A percentile compares a stretch with the other conserved stretches of the same genome.
These are phyloP conservation scores for Omphalotus olearius DNA, from an alignment of 1,284 basidiomycete genomes.

Conservation along the genomic window DNA sequence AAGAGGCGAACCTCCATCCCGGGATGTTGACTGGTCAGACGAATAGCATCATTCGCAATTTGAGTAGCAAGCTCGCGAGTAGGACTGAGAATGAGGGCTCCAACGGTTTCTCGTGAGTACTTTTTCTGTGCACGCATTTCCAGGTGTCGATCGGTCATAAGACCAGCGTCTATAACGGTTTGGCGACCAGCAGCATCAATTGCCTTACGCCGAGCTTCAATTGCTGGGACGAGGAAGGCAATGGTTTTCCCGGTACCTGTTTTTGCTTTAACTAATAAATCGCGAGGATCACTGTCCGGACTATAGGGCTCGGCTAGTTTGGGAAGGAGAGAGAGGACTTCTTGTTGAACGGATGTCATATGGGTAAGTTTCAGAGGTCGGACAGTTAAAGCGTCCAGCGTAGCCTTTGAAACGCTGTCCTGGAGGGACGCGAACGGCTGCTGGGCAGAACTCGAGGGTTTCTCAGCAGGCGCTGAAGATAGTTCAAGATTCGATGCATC, in stretches of 20 bases:
- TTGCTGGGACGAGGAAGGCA: conserved; percentile 85
- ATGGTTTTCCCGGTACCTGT: conserved; percentile 94
- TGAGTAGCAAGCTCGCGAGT: conserved; percentile 94
- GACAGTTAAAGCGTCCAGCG: conserved; percentile 61
- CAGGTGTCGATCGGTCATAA: conserved; percentile 27
- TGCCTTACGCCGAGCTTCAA: conserved; percentile 67
- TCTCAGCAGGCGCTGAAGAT: neutral
- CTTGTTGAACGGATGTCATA: conserved; percentile 86
- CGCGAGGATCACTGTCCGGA: conserved; percentile 36
- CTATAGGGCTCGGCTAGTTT: conserved; percentile 47
- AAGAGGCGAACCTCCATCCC: conserved; percentile 74
- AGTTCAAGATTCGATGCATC: too few species aligned
- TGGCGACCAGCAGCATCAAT: conserved; percentile 38
- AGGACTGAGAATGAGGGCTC: conserved; percentile 86
- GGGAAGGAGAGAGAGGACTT: conserved; percentile 71
- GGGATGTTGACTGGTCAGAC: conserved; percentile 62
- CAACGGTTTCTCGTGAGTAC: conserved; percentile 50
- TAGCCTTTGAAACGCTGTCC: conserved; percentile 29
- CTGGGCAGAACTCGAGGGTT: neutral
- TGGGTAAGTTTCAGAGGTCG: conserved; percentile 68
- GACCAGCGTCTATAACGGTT: conserved; percentile 37
- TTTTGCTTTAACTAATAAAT: conserved; percentile 81
- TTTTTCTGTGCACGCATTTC: conserved; percentile 28
- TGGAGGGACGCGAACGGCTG: conserved; percentile 19
- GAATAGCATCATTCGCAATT: conserved; percentile 84